phyloP scores from a whole-genome alignment of 768 basidiomycete genomes.

The Serendipita sp. region DNA sequence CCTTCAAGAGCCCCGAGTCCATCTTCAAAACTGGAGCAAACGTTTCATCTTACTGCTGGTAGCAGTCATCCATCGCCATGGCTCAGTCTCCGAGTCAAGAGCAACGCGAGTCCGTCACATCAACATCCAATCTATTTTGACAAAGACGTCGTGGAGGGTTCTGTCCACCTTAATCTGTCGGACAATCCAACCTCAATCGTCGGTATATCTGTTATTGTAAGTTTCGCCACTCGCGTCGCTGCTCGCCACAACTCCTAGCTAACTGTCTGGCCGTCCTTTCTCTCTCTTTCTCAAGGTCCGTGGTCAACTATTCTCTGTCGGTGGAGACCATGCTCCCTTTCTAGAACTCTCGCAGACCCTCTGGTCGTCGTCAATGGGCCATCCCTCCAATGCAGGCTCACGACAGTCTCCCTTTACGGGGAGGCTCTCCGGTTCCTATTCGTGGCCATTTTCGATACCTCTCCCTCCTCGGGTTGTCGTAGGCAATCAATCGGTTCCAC shows the following conservation, averaged over 20 bases:
- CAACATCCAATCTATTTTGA: slow-evolving; percentile 7
- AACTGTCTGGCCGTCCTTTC: too few relatives aligned
- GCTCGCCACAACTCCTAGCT: neutral
- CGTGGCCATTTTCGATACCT: neutral
- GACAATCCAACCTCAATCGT: neutral
- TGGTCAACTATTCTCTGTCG: neutral
- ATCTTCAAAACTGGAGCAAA: neutral
- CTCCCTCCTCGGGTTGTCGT: neutral
- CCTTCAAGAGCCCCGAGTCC: neutral
- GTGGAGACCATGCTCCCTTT: neutral
- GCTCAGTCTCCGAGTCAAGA: slow-evolving; percentile 5
- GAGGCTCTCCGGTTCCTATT: neutral
- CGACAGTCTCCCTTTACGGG: slow-evolving; percentile 3
- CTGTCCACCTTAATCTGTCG: neutral
- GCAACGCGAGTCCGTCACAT: neutral
- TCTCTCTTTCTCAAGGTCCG: neutral
- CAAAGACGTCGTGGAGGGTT: neutral
- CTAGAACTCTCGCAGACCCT: slow-evolving; percentile 5
- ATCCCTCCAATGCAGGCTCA: neutral
- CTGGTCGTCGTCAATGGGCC: neutral
- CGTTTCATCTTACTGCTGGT: neutral
- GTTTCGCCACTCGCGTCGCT: neutral
- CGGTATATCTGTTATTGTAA: neutral
- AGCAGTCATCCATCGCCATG: neutral
- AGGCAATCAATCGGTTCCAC: neutral